Conservation (phyloP, 495 filamentous ascomycete genomes). For the Daldinia grandis region DNA sequence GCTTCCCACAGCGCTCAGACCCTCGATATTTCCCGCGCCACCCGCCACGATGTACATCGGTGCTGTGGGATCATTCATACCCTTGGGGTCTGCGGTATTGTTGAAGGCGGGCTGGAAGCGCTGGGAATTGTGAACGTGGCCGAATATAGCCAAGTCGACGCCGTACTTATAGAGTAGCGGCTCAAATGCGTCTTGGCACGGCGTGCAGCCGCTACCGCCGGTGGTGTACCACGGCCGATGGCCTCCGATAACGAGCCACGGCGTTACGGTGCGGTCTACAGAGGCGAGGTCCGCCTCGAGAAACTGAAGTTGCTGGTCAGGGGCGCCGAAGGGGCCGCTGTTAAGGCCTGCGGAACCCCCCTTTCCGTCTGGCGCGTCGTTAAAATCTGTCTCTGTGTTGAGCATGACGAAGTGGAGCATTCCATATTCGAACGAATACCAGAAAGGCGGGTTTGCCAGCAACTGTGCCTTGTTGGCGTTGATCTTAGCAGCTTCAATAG, state of each 20-base stretch:
- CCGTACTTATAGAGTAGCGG: constrained; percentile 65
- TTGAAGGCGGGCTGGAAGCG: constrained; percentile 52
- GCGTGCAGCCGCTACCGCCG: constrained; percentile 52
- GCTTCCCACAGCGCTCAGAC: constrained; percentile 49
- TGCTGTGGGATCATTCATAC: constrained; percentile 61
- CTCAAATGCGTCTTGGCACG: constrained; percentile 68
- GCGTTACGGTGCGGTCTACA: constrained; percentile 59
- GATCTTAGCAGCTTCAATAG: constrained; percentile 52
- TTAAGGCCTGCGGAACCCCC: constrained; percentile 57
- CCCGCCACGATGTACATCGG: constrained; percentile 65
- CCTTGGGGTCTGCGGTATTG: constrained; percentile 53
- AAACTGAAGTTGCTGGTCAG: constrained; percentile 55
- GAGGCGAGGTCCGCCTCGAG: constrained; percentile 55
- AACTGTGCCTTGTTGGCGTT: constrained; percentile 57
- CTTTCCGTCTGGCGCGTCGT: constrained; percentile 53
- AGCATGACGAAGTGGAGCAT: constrained; percentile 66
- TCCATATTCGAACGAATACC: constrained; percentile 72
- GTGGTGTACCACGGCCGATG: constrained; percentile 69
- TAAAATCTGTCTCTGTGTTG: constrained; percentile 65
- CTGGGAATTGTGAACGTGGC: constrained; percentile 69
- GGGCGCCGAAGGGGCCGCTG: constrained; percentile 61
- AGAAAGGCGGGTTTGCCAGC: constrained; percentile 67
- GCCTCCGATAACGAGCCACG: constrained; percentile 67
- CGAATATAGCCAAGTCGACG: constrained; percentile 68
- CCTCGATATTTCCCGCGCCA: constrained; percentile 55